Conservation (phyloP, 2,329 filamentous ascomycete species). For the Xylaria sp. region DNA sequence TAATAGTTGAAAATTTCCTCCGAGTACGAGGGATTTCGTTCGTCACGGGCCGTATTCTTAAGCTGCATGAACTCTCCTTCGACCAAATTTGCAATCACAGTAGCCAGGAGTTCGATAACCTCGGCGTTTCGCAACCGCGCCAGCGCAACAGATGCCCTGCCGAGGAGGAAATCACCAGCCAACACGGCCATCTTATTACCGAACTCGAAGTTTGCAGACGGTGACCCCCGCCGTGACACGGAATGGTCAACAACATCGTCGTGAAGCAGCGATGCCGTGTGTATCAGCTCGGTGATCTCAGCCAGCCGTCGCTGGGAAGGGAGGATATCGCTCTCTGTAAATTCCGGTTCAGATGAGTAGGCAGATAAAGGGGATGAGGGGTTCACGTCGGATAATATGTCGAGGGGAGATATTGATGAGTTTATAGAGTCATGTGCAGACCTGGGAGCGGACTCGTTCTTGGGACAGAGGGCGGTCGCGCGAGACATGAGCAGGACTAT, state of each 20-base stretch:
- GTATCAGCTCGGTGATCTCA: slow-evolving; percentile 97
- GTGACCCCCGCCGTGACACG: slow-evolving; percentile 81
- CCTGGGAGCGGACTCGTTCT: slow-evolving; percentile 57
- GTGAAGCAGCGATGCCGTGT: slow-evolving; percentile 94
- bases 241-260: slow-evolving; percentile 99
- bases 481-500: slow-evolving; percentile 97
- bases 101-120: slow-evolving; percentile 92
- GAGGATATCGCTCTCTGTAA: slow-evolving; percentile 75
- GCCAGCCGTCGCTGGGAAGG: slow-evolving; percentile 93
- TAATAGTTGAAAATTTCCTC: slow-evolving; percentile 94
- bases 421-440: slow-evolving; percentile 63
- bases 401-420: slow-evolving; percentile 64
- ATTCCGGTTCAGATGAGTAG: slow-evolving; percentile 56
- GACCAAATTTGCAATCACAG: slow-evolving; percentile 96
- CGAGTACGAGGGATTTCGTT: slow-evolving; percentile 84
- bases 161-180: slow-evolving; percentile 95
- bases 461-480: slow-evolving; percentile 83
- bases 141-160: slow-evolving; percentile 90
- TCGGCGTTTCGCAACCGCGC: slow-evolving; percentile 91
- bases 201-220: slow-evolving; percentile 93
- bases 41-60: slow-evolving; percentile 92
- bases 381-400: slow-evolving; percentile 82
- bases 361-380: slow-evolving; percentile 72
- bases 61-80: slow-evolving; percentile 99
- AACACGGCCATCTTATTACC: slow-evolving; percentile 99